A percentile compares a stretch with the other conserved stretches of the same genome.
phyloP scores from a whole-genome alignment of 805 yeast genomes.

The Blastobotrys terrestris region DNA sequence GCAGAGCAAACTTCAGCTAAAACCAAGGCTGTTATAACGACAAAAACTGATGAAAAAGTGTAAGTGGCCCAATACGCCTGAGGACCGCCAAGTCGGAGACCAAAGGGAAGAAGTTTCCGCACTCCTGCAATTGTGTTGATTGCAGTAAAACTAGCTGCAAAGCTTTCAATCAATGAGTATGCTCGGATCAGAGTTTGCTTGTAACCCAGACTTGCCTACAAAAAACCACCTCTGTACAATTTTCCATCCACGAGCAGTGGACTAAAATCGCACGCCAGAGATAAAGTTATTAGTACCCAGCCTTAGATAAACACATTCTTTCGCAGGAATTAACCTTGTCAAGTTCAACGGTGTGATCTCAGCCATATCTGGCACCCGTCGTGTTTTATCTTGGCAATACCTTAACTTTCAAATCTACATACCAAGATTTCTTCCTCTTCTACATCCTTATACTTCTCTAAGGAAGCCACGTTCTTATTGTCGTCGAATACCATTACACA shows the following conservation, averaged over 20 bases:
- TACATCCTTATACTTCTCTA: background rate
- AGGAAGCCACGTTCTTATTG: background rate
- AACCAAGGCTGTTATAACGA: conserved; percentile 19
- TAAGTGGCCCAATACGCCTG: conserved; percentile 21
- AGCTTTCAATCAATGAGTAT: conserved; percentile 17
- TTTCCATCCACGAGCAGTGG: background rate
- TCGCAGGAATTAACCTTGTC: conserved; percentile 20
- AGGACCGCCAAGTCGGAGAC: conserved; percentile 20
- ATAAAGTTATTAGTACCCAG: background rate
- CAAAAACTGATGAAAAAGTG: conserved; percentile 13
- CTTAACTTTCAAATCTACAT: background rate
- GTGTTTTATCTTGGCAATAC: background rate
- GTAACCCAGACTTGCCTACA: conserved; percentile 17
- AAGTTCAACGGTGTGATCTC: conserved; percentile 23
- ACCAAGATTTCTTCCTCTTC: background rate
- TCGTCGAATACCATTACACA: background rate
- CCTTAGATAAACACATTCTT: conserved; percentile 11
- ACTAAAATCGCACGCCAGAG: background rate
- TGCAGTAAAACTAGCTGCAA: conserved; percentile 18
- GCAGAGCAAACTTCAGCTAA: conserved; percentile 23
- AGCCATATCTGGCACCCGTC: conserved; percentile 8
- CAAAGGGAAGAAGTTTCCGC: conserved; percentile 13
- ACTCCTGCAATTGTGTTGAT: conserved; percentile 14
- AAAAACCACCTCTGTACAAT: background rate
- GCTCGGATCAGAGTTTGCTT: conserved; percentile 14